Base-by-base conservation (phyloP, 768 basidiomycete species). In the Lyophyllum shimeji region DNA sequence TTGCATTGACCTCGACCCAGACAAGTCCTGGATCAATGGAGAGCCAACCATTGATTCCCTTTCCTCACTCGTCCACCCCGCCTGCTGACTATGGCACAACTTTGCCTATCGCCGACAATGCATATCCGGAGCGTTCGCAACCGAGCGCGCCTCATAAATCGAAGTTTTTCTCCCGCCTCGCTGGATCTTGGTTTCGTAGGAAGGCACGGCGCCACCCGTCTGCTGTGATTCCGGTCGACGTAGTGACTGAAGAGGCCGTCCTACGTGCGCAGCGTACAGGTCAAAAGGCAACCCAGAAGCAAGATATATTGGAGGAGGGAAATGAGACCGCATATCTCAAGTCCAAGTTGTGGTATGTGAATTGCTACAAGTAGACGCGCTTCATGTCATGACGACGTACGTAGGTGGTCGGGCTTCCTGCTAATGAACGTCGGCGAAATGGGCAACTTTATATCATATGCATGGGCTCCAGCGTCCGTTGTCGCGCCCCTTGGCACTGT, bases 401-500 rank as follows among this genome's bases (percentile, higher is more conserved):
- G 1, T 56, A 93, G 93, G 95, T 96, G 96, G 93, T 63, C 81
- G 11, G 96, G 96, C 0, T 89, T 98, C 63, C 58, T 84, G 13
- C 77, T 97, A 47, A 95, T 98, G 86, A 93, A 94, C 60, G 57
- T 96, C 20, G 96, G 96, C 13, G 96, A 99, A 74, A 74, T 82
- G 20, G 82, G 94, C 6, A 98, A 98, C 67, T 98, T 97, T 64
- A 87, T 86, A 46, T 91, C 91, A 0, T 95, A 95, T 58, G 93
- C 87, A 0, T 95, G 79, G 71, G 93, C 93, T 20, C 93, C 93
- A 8, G 93, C 93, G 5, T 93, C 90, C n/a, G 75, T 95, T 4
- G 94, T 98, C 12, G 95, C 96, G 0, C 96, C 96, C 25, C 77
- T 98, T 11, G 96, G 96, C n/a, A 95, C 93, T 44, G 95, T 96